phyloP scores from a whole-genome alignment of 352 stramenopile genomes.

The Globisporangium barbulae region DNA sequence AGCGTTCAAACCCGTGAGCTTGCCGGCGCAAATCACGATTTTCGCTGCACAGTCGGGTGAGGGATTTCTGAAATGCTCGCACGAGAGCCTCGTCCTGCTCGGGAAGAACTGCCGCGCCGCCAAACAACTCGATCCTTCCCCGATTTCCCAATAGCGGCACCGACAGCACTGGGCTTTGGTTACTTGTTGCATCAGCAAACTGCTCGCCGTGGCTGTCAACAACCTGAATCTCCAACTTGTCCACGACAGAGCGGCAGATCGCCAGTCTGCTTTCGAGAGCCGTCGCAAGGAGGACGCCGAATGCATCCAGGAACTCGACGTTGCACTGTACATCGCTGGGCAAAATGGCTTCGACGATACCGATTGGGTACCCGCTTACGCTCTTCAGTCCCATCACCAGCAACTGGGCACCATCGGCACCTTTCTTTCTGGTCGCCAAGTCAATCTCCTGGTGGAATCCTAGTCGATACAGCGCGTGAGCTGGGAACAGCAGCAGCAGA shows the following conservation, averaged over 20 bases:
- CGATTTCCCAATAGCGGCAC: constrained; percentile 8
- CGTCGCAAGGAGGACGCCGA: constrained; percentile 17
- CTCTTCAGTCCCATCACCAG: constrained; percentile 19
- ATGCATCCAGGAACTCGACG: constrained; percentile 21
- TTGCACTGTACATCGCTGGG: not conserved
- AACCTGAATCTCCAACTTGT: constrained; percentile 11
- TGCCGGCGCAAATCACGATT: not conserved
- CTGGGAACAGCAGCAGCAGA: constrained; percentile 17
- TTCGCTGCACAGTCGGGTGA: constrained; percentile 10
- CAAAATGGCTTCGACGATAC: constrained; percentile 20
- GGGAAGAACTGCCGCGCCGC: constrained; percentile 9
- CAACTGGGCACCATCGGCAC: constrained; percentile 7
- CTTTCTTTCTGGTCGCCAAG: constrained; percentile 4
- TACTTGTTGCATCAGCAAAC: not conserved
- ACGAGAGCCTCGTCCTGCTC: constrained; percentile 16
- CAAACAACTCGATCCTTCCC: constrained; percentile 15
- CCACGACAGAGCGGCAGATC: constrained; percentile 16
- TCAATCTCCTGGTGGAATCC: constrained; percentile 15
- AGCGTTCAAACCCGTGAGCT: not conserved
- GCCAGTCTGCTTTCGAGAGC: constrained; percentile 15
- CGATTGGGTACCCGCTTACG: constrained; percentile 4
- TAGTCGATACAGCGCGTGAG: constrained; percentile 1
- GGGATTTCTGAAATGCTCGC: constrained; percentile 9
- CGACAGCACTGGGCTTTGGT: constrained; percentile 1
- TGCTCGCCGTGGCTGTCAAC: not conserved